A percentile compares a stretch with the other conserved stretches of the same genome.
These are phyloP conservation scores for Aspergillus cavernicola DNA, from an alignment of 495 filamentous ascomycete genomes.

Conservation along the genomic window DNA sequence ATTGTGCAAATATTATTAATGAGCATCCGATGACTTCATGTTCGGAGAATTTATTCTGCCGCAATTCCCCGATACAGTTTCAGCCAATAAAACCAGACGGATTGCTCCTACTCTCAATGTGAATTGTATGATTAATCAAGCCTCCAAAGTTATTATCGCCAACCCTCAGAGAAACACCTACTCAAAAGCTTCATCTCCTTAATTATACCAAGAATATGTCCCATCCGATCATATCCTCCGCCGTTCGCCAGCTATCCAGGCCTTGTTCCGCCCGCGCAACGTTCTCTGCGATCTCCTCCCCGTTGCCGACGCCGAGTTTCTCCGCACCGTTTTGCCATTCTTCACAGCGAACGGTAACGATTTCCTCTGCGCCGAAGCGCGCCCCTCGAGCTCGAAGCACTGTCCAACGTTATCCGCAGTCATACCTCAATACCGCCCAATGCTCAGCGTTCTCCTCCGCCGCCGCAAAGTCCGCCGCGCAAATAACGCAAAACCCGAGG, in stretches of 20 bases:
- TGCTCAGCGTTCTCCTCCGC: conserved; percentile 34
- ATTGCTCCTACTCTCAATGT: neutral
- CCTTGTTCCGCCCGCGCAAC: conserved; percentile 7
- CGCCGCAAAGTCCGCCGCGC: conserved; percentile 25
- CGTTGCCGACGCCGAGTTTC: conserved; percentile 26
- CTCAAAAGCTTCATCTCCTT: neutral
- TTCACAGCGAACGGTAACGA: neutral
- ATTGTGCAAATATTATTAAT: too few relatives aligned
- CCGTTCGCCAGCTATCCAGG: conserved; percentile 24
- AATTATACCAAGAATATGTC: conserved; percentile 23
- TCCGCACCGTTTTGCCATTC: conserved; percentile 31
- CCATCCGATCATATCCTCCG: conserved; percentile 23
- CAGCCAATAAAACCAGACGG: too few relatives aligned
- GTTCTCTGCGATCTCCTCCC: conserved; percentile 26
- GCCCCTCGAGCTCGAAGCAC: neutral
- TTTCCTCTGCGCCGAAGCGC: neutral
- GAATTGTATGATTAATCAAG: conserved; percentile 18
- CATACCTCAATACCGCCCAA: neutral
- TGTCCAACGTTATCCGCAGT: neutral
- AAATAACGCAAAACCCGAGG: conserved; percentile 37
- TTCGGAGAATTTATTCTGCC: too few relatives aligned
- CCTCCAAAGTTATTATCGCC: conserved; percentile 6
- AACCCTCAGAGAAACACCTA: neutral
- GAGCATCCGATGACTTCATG: too few relatives aligned
- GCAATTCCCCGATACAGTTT: too few relatives aligned